Evolutionary conservation across 805 yeast species (phyloP), one percentile per base, ranked within the genome.

Genomic region (Saccharomycopsis lassenensis): DNA sequence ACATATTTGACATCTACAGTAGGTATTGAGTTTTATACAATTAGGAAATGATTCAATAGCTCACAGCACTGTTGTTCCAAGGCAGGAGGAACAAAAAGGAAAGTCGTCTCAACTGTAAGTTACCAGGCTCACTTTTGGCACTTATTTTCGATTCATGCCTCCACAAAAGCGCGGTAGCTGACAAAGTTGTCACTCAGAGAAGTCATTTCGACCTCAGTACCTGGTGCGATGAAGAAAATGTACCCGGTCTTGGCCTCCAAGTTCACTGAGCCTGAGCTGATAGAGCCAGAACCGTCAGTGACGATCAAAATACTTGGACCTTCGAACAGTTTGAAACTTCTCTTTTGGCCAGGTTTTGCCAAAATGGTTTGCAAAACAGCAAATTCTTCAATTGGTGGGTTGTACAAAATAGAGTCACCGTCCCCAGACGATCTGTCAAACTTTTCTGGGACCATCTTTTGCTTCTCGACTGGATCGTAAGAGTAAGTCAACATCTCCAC

Each of bases 341-440:
- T 81, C 12, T 52, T 56, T 48, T 73, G 64, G 29, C 67, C 70
- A 7, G 65, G 53, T 27, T 60, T 55, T 35, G 66, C 63, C 51
- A 79, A 77, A 31, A 72, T 70, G 29, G 89, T 78, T 61, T 83
- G 86, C 52, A 91, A 67, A n/a, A 91, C 96, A 4, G 95, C 69
- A 52, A 91, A 91, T 65, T 91, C 99, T 44, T 77, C 94, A 54
- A 91, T 91, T 40, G 99, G 99, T 23, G 99, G 99, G 56, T 91
- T 81, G 60, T 77, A 91, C 47, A 87, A 62, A 25, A 67, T 67
- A 14, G 78, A 66, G 45, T 62, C 67, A 33, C 85, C 89, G 35
- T 64, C 77, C 44, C 91, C 91, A 7, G 62, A 52, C 16, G 82
- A 68, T 59, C 75, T 74, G 12, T 48, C 48, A 45, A 62, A 54